Evolutionary conservation across 2,329 filamentous ascomycete species (phyloP).

Genomic region (Helotiales sp.): DNA sequence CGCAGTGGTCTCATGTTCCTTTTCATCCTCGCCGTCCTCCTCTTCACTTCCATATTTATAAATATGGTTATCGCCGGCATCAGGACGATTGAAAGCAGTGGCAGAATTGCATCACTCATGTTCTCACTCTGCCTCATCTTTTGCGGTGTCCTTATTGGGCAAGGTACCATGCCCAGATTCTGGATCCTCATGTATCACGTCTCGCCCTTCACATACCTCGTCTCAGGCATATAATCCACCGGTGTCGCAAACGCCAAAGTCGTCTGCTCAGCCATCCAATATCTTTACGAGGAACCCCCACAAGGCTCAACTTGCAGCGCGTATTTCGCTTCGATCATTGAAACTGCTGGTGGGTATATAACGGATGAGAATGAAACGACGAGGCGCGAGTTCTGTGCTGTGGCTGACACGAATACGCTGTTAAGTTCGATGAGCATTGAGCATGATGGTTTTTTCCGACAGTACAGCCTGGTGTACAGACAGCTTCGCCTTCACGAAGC

Average conservation of each 20-base stretch:
- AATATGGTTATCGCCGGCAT: constrained; percentile 78
- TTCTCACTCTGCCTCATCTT: constrained; percentile 78
- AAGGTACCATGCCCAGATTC: constrained; percentile 68
- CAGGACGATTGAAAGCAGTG: constrained; percentile 76
- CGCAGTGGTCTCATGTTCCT: constrained; percentile 82
- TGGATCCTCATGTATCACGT: constrained; percentile 87
- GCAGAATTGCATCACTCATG: constrained; percentile 75
- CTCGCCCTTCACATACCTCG: constrained; percentile 84
- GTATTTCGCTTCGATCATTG: constrained; percentile 47
- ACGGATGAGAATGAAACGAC: background rate
- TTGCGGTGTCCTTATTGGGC: constrained; percentile 72
- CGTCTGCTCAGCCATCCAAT: constrained; percentile 71
- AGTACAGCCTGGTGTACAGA: no score
- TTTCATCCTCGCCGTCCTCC: constrained; percentile 73
- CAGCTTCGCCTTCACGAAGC: no score
- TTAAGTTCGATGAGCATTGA: background rate
- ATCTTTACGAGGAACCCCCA: constrained; percentile 65
- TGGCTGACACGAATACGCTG: background rate
- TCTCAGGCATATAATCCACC: constrained; percentile 72
- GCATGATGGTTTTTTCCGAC: no score
- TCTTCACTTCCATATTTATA: constrained; percentile 83
- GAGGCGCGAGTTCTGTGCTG: background rate
- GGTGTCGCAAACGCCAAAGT: constrained; percentile 72
- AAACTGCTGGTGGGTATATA: background rate
- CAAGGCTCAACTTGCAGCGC: constrained; percentile 59